Evolutionary conservation across 768 basidiomycete genomes (phyloP).

Genomic region (Suillus hirtellus): DNA sequence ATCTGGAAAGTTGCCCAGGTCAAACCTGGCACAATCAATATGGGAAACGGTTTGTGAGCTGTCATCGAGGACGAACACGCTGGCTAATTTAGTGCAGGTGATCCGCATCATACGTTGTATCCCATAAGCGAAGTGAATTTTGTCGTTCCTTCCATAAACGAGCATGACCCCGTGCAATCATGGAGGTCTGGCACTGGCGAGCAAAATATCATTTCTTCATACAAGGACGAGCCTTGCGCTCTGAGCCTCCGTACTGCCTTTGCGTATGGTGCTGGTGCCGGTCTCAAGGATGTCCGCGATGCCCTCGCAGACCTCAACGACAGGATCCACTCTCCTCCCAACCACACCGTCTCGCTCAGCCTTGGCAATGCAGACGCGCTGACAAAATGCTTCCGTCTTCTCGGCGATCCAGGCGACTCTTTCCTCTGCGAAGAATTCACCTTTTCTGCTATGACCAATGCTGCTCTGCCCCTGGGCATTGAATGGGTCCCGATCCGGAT

Average conservation of each 20-base stretch:
- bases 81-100: slow-evolving; percentile 23
- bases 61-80: background rate
- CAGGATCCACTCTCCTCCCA: slow-evolving; percentile 35
- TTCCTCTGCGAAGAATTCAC: slow-evolving; percentile 47
- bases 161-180: slow-evolving; percentile 30
- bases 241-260: slow-evolving; percentile 35
- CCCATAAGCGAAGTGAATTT: slow-evolving; percentile 36
- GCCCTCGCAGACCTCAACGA: slow-evolving; percentile 36
- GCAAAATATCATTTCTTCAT: slow-evolving; percentile 28
- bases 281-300: slow-evolving; percentile 34
- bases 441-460: slow-evolving; percentile 43
- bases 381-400: slow-evolving; percentile 42
- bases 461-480: slow-evolving; percentile 41
- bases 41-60: slow-evolving; percentile 34
- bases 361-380: slow-evolving; percentile 44
- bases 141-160: slow-evolving; percentile 33
- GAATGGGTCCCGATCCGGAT: slow-evolving; percentile 46
- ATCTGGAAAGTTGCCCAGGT: slow-evolving; percentile 39
- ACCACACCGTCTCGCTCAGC: slow-evolving; percentile 36
- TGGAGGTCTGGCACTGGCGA: slow-evolving; percentile 32
- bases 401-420: slow-evolving; percentile 44
- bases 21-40: slow-evolving; percentile 37
- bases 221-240: slow-evolving; percentile 30
- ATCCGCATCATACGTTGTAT: slow-evolving; percentile 36
- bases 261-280: slow-evolving; percentile 41